Evolutionary conservation across 805 yeast genomes (phyloP).

Genomic region (Starmera dryadoides): DNA sequence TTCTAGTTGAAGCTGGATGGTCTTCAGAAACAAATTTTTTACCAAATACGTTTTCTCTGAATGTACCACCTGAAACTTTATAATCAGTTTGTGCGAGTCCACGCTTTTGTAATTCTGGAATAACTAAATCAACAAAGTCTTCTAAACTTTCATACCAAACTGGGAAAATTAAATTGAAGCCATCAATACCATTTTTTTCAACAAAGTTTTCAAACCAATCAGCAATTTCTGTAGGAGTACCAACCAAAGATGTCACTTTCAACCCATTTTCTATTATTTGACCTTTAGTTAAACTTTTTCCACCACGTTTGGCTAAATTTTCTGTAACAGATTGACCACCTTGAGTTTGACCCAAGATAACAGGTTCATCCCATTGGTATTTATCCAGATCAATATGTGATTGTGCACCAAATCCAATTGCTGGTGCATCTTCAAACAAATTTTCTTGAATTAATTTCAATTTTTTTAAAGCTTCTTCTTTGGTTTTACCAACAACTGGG

Average conservation of each 20-base stretch:
- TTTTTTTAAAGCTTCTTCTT: conserved; percentile 30
- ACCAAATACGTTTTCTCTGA: conserved; percentile 21
- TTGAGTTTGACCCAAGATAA: conserved; percentile 24
- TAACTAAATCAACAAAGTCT: conserved; percentile 27
- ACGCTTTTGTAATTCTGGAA: conserved; percentile 28
- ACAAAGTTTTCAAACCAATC: neutral
- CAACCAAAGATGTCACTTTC: conserved; percentile 15
- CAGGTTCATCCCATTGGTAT: conserved; percentile 26
- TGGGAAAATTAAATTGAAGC: neutral
- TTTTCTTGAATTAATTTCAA: conserved; percentile 20
- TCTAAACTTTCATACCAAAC: conserved; percentile 15
- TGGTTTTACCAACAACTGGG: conserved; percentile 26
- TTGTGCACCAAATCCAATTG: conserved; percentile 34
- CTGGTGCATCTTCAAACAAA: conserved; percentile 31
- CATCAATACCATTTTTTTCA: neutral
- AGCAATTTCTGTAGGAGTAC: conserved; percentile 1
- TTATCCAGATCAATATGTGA: conserved; percentile 31
- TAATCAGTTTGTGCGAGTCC: conserved; percentile 30
- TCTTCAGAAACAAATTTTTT: conserved; percentile 1
- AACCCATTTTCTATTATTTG: conserved; percentile 25
- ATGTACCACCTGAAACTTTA: conserved; percentile 21
- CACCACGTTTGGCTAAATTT: conserved; percentile 16
- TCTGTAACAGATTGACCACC: conserved; percentile 29
- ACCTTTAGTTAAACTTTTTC: conserved; percentile 16
- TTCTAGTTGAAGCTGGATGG: conserved; percentile 3